Conservation (phyloP, 2,329 filamentous ascomycete genomes). For the Diaporthe nobilis region DNA sequence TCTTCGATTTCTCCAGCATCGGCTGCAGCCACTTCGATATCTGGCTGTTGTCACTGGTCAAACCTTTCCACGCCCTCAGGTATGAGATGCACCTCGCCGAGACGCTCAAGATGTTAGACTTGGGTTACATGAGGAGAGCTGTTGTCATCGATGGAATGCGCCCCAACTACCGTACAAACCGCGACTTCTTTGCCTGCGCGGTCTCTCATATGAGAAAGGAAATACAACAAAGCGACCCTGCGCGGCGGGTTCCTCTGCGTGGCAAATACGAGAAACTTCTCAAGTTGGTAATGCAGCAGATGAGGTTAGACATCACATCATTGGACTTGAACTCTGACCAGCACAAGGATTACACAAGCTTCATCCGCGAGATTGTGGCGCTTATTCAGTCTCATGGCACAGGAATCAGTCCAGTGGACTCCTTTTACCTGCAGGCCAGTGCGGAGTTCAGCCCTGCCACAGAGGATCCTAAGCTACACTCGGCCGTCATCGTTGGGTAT, state of each 20-base stretch:
- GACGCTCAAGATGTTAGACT: conserved; percentile 57
- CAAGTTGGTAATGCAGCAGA: conserved; percentile 65
- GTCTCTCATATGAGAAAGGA: conserved; percentile 66
- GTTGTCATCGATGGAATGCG: conserved; percentile 53
- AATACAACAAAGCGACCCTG: conserved; percentile 56
- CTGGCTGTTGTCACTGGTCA: conserved; percentile 67
- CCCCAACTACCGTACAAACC: conserved; percentile 64
- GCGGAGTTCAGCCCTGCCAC: conserved; percentile 68
- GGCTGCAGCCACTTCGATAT: conserved; percentile 63
- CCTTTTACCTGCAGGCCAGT: conserved; percentile 70
- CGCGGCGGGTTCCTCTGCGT: conserved; percentile 54
- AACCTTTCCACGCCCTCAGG: conserved; percentile 60
- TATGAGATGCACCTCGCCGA: conserved; percentile 67
- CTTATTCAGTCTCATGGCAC: conserved; percentile 68
- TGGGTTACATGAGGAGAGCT: conserved; percentile 60
- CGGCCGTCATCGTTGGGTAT: conserved; percentile 69
- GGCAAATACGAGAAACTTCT: conserved; percentile 60
- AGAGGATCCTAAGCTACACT: conserved; percentile 70
- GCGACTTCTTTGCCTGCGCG: conserved; percentile 63
- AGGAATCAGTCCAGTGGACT: conserved; percentile 67
- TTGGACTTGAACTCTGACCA: conserved; percentile 53
- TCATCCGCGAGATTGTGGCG: conserved; percentile 66
- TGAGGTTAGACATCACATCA: conserved; percentile 63
- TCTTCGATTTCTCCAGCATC: conserved; percentile 63
- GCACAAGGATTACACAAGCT: conserved; percentile 64